These are phyloP conservation scores for Mantamonas sphyraenae DNA, from an alignment of 78 protist genomes.

Conservation along the genomic window DNA sequence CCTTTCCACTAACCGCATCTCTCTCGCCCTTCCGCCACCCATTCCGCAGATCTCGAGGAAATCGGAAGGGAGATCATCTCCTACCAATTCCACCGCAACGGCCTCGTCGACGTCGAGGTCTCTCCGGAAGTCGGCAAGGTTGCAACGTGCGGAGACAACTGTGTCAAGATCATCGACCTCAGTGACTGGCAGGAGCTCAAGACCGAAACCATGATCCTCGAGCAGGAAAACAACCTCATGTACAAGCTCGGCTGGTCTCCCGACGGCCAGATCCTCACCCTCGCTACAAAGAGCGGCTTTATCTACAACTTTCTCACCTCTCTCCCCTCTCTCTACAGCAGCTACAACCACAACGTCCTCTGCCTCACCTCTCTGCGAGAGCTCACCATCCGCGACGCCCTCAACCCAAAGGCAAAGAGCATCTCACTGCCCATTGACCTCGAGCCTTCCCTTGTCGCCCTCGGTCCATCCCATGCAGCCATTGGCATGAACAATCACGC, in stretches of 20 bases:
- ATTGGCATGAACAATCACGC: constrained; percentile 52
- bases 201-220: constrained; percentile 14
- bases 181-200: constrained; percentile 4
- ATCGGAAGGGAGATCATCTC: constrained; percentile 29
- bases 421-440: background rate
- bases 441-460: constrained; percentile 43
- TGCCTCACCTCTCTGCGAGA: constrained; percentile 50
- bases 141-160: constrained; percentile 28
- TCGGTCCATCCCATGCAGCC: constrained; percentile 38
- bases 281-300: constrained; percentile 29
- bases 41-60: constrained; percentile 9
- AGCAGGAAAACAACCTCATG: constrained; percentile 10
- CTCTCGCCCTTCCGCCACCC: background rate
- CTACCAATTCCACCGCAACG: background rate
- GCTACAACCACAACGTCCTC: constrained; percentile 1
- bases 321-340: constrained; percentile 33
- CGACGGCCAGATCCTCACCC: constrained; percentile 63
- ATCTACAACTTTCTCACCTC: constrained; percentile 37
- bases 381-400: constrained; percentile 23
- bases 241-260: constrained; percentile 29
- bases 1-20: background rate
- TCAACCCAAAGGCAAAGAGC: background rate
- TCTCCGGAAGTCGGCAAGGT: background rate
- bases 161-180: constrained; percentile 26
- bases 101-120: constrained; percentile 11